Base-by-base conservation (phyloP, 2,329 filamentous ascomycete species). In the Calonectria honghensis region DNA sequence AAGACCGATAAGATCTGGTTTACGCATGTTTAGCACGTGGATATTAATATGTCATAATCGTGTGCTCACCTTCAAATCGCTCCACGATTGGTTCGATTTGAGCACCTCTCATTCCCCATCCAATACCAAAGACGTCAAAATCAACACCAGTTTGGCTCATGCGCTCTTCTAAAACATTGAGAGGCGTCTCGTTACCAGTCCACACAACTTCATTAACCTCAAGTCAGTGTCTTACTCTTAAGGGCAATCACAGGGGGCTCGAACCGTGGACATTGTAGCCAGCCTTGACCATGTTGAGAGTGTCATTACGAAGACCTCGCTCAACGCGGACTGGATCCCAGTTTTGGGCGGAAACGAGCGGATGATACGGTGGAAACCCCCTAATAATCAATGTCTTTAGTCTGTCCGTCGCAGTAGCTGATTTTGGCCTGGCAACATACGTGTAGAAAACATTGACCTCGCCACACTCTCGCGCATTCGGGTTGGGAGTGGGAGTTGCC, bases 191-290 rank as follows among this genome's bases (percentile, higher is more conserved):
- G 6, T 6, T 41, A 2, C 57, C 57, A 16, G 57, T 27, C 57
- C 35, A 63, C 9, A 63, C 57, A 11, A 39, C 57, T 63, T 41
- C 1, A 6, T 16, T 10, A 0, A 29, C 5, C 13, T 24, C 20
- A 24, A 41, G 57, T 63, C 11, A 63, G 57, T 10, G 9, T 18
- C 20, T 13, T 37, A 29, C 6, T 18, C 10, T 39, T 9, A 6
- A 3, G 6, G 0, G 3, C 24, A 11, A 27, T 20, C 24, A 20
- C 3, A 9, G 11, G 24, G 10, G 14, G 16, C 2, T 41, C 57
- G 13, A 18, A 63, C 57, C 57, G 6, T 63, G 57, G 16, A 63
- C 57, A n/a, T 63, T 63, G 35, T 63, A 63, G 37, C 57, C 57
- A 63, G 57, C 35, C 24, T 63, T 63, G 6, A 63, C 14, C 24